Evolutionary conservation across 192 early-diverging fungal genomes (phyloP).

Genomic region (Coemansia sp.): DNA sequence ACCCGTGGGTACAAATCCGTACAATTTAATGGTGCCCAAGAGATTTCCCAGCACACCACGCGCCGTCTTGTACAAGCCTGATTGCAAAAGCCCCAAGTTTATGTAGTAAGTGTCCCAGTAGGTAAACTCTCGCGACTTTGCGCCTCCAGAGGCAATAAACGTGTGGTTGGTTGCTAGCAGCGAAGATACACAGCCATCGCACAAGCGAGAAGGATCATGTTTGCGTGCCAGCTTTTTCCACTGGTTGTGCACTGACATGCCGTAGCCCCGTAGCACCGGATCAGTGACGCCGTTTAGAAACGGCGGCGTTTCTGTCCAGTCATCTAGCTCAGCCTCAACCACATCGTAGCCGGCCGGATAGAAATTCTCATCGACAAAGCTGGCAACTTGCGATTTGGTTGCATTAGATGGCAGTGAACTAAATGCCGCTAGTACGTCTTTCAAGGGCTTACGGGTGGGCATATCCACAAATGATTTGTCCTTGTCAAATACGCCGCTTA

Average conservation of each 20-base stretch:
- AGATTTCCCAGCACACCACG: slow-evolving; percentile 64
- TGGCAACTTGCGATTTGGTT: slow-evolving; percentile 28
- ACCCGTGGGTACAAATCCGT: slow-evolving; percentile 72
- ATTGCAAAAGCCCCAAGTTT: slow-evolving; percentile 58
- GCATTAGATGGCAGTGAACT: slow-evolving; percentile 36
- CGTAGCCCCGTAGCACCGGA: slow-evolving; percentile 56
- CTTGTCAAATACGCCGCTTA: slow-evolving; percentile 57
- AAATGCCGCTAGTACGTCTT: slow-evolving; percentile 55
- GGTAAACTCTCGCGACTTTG: slow-evolving; percentile 64
- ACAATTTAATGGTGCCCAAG: slow-evolving; percentile 54
- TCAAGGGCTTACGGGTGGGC: slow-evolving; percentile 62
- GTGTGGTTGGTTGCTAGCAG: slow-evolving; percentile 54
- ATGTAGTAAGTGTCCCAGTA: slow-evolving; percentile 76
- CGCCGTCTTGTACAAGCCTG: slow-evolving; percentile 59
- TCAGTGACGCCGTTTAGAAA: slow-evolving; percentile 58
- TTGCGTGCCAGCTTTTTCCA: slow-evolving; percentile 62
- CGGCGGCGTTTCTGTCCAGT: slow-evolving; percentile 52
- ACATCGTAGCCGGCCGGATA: slow-evolving; percentile 57
- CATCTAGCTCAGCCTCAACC: slow-evolving; percentile 40
- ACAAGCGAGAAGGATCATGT: slow-evolving; percentile 50
- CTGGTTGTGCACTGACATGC: slow-evolving; percentile 56
- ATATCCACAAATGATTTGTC: slow-evolving; percentile 75
- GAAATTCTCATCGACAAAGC: slow-evolving; percentile 66
- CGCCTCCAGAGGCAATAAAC: slow-evolving; percentile 66
- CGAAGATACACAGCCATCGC: slow-evolving; percentile 59